A percentile compares a stretch with the other conserved stretches of the same genome.
phyloP scores from a whole-genome alignment of 2,329 filamentous ascomycete species.

The Pseudocercospora musae region DNA sequence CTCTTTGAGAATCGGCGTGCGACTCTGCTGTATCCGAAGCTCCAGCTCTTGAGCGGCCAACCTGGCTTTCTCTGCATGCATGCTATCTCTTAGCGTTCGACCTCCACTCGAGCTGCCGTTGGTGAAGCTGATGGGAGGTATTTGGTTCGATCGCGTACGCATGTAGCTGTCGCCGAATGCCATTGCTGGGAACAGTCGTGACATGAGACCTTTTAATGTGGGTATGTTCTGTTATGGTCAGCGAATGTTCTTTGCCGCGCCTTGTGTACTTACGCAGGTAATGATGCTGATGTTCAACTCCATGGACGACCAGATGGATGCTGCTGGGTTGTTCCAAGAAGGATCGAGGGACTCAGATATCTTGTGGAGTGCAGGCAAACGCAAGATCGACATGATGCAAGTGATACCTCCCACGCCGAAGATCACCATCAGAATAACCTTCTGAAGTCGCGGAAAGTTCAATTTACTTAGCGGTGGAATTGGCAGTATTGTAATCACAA shows the following conservation, averaged over 20 bases:
- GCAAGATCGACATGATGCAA: constrained; percentile 23
- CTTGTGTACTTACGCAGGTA: neutral
- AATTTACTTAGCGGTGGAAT: constrained; percentile 31
- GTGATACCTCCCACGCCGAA: constrained; percentile 34
- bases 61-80: neutral
- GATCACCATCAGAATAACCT: constrained; percentile 28
- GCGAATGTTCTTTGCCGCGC: neutral
- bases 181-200: constrained; percentile 13
- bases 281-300: constrained; percentile 25
- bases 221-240: constrained; percentile 9
- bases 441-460: constrained; percentile 27
- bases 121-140: neutral
- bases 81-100: neutral
- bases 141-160: neutral
- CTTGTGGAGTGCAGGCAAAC: constrained; percentile 22
- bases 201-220: constrained; percentile 14
- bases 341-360: constrained; percentile 21
- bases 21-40: neutral
- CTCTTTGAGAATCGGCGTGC: constrained; percentile 36
- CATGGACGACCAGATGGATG: constrained; percentile 21
- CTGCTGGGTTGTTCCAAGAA: constrained; percentile 23
- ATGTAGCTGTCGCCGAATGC: constrained; percentile 11
- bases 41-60: neutral
- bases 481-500: constrained; percentile 31
- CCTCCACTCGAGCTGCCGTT: neutral